phyloP scores from a whole-genome alignment of 345 rosid species.

The Gossypium longicalyx region DNA sequence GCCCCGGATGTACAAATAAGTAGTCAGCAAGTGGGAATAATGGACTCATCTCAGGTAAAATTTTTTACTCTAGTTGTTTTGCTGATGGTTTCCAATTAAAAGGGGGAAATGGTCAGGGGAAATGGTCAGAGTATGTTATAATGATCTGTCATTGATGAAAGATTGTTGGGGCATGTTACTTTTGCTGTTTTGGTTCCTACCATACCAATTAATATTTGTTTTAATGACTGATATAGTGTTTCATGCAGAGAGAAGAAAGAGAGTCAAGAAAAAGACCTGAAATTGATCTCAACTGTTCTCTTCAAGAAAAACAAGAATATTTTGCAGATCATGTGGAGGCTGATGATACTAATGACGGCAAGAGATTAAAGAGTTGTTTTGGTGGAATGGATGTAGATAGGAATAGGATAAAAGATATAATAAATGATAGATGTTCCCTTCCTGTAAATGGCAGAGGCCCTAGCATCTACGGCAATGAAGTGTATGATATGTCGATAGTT shows the following conservation, averaged over 20 bases:
- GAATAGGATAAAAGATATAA: background rate
- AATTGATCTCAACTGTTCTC: slow-evolving; percentile 14
- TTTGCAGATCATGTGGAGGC: background rate
- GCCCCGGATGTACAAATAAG: slow-evolving; percentile 7
- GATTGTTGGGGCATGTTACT: background rate
- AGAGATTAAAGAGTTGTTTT: background rate
- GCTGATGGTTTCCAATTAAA: background rate
- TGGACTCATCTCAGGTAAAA: slow-evolving; percentile 13
- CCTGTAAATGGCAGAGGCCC: background rate
- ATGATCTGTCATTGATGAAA: background rate
- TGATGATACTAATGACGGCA: slow-evolving; percentile 1
- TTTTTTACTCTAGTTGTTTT: background rate
- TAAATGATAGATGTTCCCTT: background rate
- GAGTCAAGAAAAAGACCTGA: slow-evolving; percentile 1
- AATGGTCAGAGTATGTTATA: too few species aligned
- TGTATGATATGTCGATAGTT: background rate
- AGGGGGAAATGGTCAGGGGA: background rate
- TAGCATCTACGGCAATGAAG: background rate
- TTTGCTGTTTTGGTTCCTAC: background rate
- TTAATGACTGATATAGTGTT: background rate
- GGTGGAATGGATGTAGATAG: background rate
- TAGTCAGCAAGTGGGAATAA: background rate
- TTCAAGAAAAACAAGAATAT: background rate
- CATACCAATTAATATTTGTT: background rate
- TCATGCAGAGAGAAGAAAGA: slow-evolving; percentile 18